Base-by-base conservation (phyloP, 306 rosid species). In the Leucaena leucocephala region DNA sequence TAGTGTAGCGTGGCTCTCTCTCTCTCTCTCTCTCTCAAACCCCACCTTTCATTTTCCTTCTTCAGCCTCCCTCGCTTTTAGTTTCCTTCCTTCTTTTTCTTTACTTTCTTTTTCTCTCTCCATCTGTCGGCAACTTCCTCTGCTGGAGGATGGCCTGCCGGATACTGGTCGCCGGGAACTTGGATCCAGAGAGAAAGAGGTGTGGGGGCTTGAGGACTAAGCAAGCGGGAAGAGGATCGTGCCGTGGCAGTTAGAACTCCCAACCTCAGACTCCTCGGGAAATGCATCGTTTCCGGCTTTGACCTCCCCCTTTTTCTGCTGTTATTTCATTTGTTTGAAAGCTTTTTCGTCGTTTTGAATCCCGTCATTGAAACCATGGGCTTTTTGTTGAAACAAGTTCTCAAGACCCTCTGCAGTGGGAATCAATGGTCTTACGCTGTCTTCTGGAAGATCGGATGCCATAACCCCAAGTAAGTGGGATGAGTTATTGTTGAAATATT, bases 191-290 rank as follows among this genome's bases (percentile, higher is more conserved):
- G 77, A 90, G 93, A 87, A 90, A 91, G 84, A 88, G 88, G 55
- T 84, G 92, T 70, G 98, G 98, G 0, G 98, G 97, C 39, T 81
- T 94, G 89, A 88, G 98, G 79, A 94, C 97, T 71, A 90, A 92
- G 81, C 98, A 92, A 73, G 98, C 98, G 0, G 98, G 98, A n/a
- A 87, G 98, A 89, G 98, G 93, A 81, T 94, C 98, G 17, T 92
- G 98, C 95, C 95, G 98, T 36, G 98, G 98, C 78, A 94, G 98
- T 91, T 92, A 94, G 98, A 22, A 62, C 52, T 48, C 63, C 2
- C 59, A 71, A 72, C 34, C 21, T 27, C 3, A 13, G 72, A 75
- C 48, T 65, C 44, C 66, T 80, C 78, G 81, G 84, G 66, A 81
- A 85, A 84, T 88, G 93, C 77, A 54, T 76, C 48, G 76, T 84